Evolutionary conservation across 75 land plant species (phyloP).

Genomic region (Pinus taeda): DNA sequence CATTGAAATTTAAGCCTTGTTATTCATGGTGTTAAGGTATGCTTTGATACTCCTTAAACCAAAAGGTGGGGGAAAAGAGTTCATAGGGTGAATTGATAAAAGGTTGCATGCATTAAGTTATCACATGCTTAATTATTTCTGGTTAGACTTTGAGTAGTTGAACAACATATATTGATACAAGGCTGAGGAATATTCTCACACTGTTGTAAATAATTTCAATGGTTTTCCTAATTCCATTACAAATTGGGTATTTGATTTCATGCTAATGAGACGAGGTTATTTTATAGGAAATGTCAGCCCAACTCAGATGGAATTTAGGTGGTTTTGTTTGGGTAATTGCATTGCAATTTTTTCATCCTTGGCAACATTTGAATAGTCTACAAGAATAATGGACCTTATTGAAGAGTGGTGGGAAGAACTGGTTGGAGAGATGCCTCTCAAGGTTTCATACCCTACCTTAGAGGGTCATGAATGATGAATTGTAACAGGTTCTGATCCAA

Average conservation of each 20-base stretch:
- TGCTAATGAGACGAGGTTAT: constrained; percentile 42
- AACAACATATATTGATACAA: constrained; percentile 75
- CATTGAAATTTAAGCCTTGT: constrained; percentile 87
- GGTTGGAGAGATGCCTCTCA: constrained; percentile 51
- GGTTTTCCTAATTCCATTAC: constrained; percentile 52
- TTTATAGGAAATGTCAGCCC: constrained; percentile 59
- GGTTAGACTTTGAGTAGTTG: constrained; percentile 83
- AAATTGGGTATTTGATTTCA: constrained; percentile 52
- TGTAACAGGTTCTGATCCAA: constrained; percentile 45
- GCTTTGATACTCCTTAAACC: constrained; percentile 63
- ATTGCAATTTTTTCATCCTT: constrained; percentile 42
- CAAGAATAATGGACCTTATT: constrained; percentile 48
- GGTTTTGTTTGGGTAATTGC: constrained; percentile 41
- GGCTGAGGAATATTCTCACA: constrained; percentile 58
- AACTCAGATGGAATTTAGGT: constrained; percentile 48
- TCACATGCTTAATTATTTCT: constrained; percentile 79
- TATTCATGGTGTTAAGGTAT: constrained; percentile 83
- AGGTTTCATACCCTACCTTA: constrained; percentile 32
- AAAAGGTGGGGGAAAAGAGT: constrained; percentile 73
- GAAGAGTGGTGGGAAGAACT: constrained; percentile 45
- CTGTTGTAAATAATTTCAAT: constrained; percentile 61
- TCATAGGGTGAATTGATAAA: constrained; percentile 68
- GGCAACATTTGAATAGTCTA: constrained; percentile 39
- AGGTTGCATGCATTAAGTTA: constrained; percentile 80
- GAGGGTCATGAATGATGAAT: constrained; percentile 38